Evolutionary conservation across 225 moss, liverwort and hornwort genomes (phyloP), one percentile per base, ranked within the genome.

Genomic region (Bryum argenteum): DNA sequence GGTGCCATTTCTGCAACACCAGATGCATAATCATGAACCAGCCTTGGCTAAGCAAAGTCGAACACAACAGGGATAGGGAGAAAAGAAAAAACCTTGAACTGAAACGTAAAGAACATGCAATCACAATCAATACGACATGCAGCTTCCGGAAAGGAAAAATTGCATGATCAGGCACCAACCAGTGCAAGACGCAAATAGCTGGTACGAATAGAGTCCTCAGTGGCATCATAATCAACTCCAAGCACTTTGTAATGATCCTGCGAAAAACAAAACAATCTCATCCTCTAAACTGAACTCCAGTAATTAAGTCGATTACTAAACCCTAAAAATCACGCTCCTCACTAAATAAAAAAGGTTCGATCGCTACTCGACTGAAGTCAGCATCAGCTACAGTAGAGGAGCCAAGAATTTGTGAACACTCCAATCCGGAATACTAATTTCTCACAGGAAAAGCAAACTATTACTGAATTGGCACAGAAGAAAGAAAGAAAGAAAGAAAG

Each of bases 241-340:
- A 96, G 87, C 53, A 96, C 83, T 61, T 91, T 93, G 77, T 96
- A 93, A 78, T 88, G 89, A 83, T 96, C 91, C 96, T 93, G 88
- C 11, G 64, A 72, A 20, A 63, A 33, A 58, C 19, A 42, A 19
- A 18, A 58, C 8, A 63, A 1, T n/a, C 64, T 47, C 41, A 71
- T 28, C 54, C 58, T 59, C 57, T 65, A 44, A 33, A 41, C 20
- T 22, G 13, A 52, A 52, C 21, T n/a, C 12, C 60, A 53, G 64
- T 14, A 64, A 14, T 65, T 16, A 9, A 26, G 26, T 28, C 43
- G n/a, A 41, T 33, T 57, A 8, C 22, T n/a, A 65, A 47, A 1
- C 22, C 58, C 65, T 48, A 9, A 5, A 52, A 22, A 41, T 9
- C 8, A 41, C 41, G 58, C 45, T 38, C n/a, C 65, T 74, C 45